Base-by-base conservation (phyloP, 768 basidiomycete genomes). In the Coprinopsis marcescibilis region DNA sequence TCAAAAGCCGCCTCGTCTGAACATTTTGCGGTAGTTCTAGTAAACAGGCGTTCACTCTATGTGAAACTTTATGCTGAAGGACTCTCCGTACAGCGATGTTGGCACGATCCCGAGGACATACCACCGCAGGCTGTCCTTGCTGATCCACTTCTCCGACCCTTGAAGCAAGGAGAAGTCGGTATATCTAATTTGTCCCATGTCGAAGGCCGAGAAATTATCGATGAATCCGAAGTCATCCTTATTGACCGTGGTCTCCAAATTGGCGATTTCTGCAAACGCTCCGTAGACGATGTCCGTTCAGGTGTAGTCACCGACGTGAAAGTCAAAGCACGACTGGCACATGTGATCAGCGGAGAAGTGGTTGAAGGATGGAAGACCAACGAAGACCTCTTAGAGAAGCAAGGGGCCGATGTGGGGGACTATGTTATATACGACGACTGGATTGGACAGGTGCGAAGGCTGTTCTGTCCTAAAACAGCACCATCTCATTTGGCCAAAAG, bases 391-490 rank as follows among this genome's bases (percentile, higher is more conserved):
- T 72, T 77, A 53, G 70, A 71, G 19, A 71, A 75, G 20, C 65
- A 71, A 25, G 76, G 81, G 23, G 74, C 86, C 20, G 86, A 86
- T 49, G 72, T 86, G 30, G 84, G 86, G 4, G 89, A 93, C 63
- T 89, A 83, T 67, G 88, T 94, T 39, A 69, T 82, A 14, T 80
- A 81, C 57, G 78, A 86, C 54, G 80, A 90, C 60, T 96, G 93
- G 92, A 70, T 95, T 57, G 92, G 92, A 43, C 89, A 91, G 74
- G 89, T 88, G 61, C 60, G 77, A n/a, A n/a, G n/a, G n/a, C n/a
- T n/a, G n/a, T n/a, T n/a, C 36, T 32, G 41, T 39, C 26, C 7
- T 21, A 43, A 24, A 32, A 29, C 42, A 35, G 46, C 26, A 12
- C 32, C 33, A 37, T 48, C 57, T 36, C 52, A 45, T 45, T 40